Evolutionary conservation across 495 filamentous ascomycete species (phyloP), one percentile per base, ranked within the genome.

Genomic region (Xanthoparmelia taractica): DNA sequence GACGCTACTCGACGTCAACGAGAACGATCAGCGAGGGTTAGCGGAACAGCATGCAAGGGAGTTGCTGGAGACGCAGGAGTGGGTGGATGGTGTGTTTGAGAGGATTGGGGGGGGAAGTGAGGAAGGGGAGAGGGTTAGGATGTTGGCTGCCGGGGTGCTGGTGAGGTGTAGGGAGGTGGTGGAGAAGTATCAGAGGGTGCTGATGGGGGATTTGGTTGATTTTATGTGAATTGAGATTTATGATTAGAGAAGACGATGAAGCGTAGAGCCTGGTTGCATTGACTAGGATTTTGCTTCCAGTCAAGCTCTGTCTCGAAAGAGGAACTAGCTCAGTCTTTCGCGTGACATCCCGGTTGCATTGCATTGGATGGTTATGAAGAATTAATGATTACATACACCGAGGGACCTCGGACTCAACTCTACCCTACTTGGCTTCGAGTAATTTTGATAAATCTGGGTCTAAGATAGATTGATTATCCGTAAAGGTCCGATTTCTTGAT

Each of bases 1-100:
- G 37, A 87, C 87, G n/a, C 63, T 96, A 29, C 73, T 97, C 15
- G 91, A 96, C 61, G 77, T 96, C n/a, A 96, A 96, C 63, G 75
- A 67, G 43, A 74, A 77, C 43, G 75, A 69, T 27, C 77, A 76
- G 63, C 76, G 79, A 55, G 79, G 80, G 10, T 71, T 88, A 12
- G 86, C 81, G 34, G 82, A 84, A 62, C 82, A 85, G 63, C 73
- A 82, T 63, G 76, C 75, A 0, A 78, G 76, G 64, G 76, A 82
- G 66, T 48, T 86, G 50, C 48, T 83, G 29, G 84, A 87, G 71
- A 84, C 79, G 63, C 84, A 85, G 68, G 81, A 84, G 41, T 88
- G 93, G 71, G 88, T 92, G 55, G 82, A 85, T 47, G 79, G 80
- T 36, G 77, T 95, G 10, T 92, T 95, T 70, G 83, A 85, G 60